These are phyloP conservation scores for Thozetella sp. DNA, from an alignment of 495 filamentous ascomycete species.

Conservation along the genomic window DNA sequence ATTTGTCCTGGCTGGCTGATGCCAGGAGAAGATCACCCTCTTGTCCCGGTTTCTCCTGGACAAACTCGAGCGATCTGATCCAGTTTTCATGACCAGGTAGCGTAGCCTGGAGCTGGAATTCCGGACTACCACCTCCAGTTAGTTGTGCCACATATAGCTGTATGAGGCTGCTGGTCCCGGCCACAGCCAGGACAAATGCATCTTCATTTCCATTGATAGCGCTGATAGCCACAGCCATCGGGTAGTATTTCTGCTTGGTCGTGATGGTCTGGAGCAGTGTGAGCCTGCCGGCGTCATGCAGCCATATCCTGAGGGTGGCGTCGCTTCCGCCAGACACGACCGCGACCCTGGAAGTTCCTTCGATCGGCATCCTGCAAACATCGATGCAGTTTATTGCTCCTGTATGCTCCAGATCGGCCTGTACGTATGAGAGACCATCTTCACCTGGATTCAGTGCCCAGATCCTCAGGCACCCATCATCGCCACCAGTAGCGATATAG, in stretches of 20 bases:
- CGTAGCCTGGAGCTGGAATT: slow-evolving; percentile 75
- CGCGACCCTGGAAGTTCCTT: slow-evolving; percentile 32
- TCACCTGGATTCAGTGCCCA: slow-evolving; percentile 55
- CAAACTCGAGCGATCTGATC: slow-evolving; percentile 84
- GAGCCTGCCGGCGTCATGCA: slow-evolving; percentile 45
- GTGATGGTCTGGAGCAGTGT: slow-evolving; percentile 70
- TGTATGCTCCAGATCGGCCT: slow-evolving; percentile 63
- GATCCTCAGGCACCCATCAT: slow-evolving; percentile 76
- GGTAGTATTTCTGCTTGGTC: slow-evolving; percentile 77
- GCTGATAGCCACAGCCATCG: slow-evolving; percentile 71
- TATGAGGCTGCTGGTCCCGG: slow-evolving; percentile 76
- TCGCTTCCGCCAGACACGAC: slow-evolving; percentile 77
- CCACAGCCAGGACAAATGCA: slow-evolving; percentile 73
- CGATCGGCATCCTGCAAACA: slow-evolving; percentile 39
- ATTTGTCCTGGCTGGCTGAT: slow-evolving; percentile 96
- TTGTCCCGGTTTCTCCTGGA: slow-evolving; percentile 52
- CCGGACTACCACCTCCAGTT: slow-evolving; percentile 20
- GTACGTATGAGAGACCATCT: slow-evolving; percentile 33
- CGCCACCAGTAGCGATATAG: slow-evolving; percentile 76
- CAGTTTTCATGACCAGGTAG: slow-evolving; percentile 93
- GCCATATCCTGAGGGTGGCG: slow-evolving; percentile 81
- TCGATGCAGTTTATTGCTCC: slow-evolving; percentile 81
- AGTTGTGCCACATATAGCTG: slow-evolving; percentile 69
- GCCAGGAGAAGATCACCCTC: slow-evolving; percentile 78
- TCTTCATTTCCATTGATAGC: slow-evolving; percentile 47